These are phyloP conservation scores for Gossypium arboreum DNA, from an alignment of 345 rosid genomes.

Conservation along the genomic window DNA sequence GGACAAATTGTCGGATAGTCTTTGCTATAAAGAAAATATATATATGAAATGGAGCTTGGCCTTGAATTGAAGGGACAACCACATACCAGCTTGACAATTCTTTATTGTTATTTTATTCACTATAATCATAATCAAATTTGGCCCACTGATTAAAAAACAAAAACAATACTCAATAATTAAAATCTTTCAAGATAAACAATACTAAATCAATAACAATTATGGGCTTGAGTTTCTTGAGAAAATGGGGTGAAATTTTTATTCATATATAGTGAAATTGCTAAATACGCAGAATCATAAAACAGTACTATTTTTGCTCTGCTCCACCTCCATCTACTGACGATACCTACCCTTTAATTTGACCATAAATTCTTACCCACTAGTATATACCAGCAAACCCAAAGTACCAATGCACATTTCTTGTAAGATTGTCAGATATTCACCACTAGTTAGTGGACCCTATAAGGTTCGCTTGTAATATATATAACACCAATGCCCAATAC, in stretches of 20 bases:
- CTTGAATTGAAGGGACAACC: constrained; percentile 19
- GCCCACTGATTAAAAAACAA: background rate
- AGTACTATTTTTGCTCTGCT: constrained; percentile 2
- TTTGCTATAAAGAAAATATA: constrained; percentile 24
- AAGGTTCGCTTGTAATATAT: constrained; percentile 9
- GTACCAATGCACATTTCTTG: background rate
- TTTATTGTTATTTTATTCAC: background rate
- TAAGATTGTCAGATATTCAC: background rate
- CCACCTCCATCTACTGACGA: background rate
- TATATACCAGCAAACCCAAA: background rate
- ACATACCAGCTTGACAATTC: constrained; percentile 7
- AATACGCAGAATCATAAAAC: background rate
- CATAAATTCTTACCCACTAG: background rate
- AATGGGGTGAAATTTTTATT: background rate
- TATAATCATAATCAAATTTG: background rate
- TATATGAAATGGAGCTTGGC: constrained; percentile 20
- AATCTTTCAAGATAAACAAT: background rate
- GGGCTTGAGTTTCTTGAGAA: background rate
- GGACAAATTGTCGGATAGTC: constrained; percentile 28
- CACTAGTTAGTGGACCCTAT: background rate
- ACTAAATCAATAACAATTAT: background rate
- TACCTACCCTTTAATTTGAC: background rate
- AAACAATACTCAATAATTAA: background rate
- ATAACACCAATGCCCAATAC: background rate
- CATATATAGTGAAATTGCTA: background rate